Evolutionary conservation across 2,329 filamentous ascomycete species (phyloP), one percentile per base, ranked within the genome.

Genomic region (Epichloe scottii): DNA sequence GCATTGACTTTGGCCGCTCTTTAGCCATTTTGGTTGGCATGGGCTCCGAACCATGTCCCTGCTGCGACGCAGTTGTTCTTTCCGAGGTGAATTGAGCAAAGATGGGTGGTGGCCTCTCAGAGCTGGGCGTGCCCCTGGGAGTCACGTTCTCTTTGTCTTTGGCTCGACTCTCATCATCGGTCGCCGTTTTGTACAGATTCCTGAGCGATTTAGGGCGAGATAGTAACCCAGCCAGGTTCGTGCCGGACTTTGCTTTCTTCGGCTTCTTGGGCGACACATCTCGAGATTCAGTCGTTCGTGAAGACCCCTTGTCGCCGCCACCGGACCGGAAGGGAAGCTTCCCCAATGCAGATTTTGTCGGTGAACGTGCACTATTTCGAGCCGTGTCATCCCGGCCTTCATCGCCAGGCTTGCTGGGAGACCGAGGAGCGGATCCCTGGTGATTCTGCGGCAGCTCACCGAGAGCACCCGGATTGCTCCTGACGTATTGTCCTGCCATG

Each of bases 101-200:
- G 51, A 91, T 89, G 23, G 90, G 89, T 2, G 85, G 81, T 17
- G 78, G 73, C 10, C 68, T 56, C 4, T 54, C 52, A 38, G 52
- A 42, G 51, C 55, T 56, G 37, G 49, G 53, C 5, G 54, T 55
- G 26, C 62, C 62, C 21, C 61, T 58, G 1, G 87, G 87, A 34
- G 78, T 83, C 50, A 76, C 77, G 64, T 95, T 95, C 67, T 95
- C 89, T 68, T 95, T 95, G 65, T 91, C 84, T 60, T 79, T 84
- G 40, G 69, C 66, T 39, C 71, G 72, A 23, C 71, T 66, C 49
- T 75, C 71, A 6, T 80, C 77, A 12, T 79, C 77, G 35, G 68
- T 69, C 50, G 76, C 71, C 45, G 72, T 61, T 52, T 74, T 75
- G 55, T 79, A 77, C 23, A 85, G 68, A 56, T 80, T 84, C 61